Percentiles rank a stretch among this genome's conserved stretches.
Evolutionary conservation across 1,139 yeast species (phyloP).

Genomic region (Spencermartinsiella ligniputridi): DNA sequence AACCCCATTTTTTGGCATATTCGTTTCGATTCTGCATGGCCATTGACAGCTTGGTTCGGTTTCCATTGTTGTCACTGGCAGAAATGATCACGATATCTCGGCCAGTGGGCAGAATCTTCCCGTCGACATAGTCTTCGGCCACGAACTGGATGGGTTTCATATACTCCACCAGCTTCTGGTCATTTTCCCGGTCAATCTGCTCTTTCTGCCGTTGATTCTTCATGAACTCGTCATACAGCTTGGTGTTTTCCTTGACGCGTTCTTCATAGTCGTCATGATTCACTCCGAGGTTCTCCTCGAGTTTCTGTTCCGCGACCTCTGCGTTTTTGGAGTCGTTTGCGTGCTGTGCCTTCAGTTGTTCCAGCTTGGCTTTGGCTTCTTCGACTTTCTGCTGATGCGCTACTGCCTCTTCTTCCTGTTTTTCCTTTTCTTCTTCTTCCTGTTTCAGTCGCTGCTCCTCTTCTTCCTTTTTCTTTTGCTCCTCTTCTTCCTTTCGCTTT

Average conservation of each 20-base stretch:
- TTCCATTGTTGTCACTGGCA: constrained; percentile 30
- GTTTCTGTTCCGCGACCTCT: constrained; percentile 4
- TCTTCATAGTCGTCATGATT: constrained; percentile 6
- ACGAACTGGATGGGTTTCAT: constrained; percentile 8
- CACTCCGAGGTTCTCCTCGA: constrained; percentile 6
- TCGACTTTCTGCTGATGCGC: constrained; percentile 9
- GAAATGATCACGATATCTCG: constrained; percentile 28
- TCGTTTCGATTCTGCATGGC: constrained; percentile 31
- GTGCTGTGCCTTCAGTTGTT: constrained; percentile 7
- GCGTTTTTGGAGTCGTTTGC: constrained; percentile 1
- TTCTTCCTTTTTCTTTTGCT: constrained; percentile 2
- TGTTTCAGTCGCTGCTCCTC: constrained; percentile 8
- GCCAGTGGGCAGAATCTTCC: constrained; percentile 23
- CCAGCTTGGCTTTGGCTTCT: constrained; percentile 9
- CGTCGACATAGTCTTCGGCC: constrained; percentile 10
- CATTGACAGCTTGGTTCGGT: constrained; percentile 20
- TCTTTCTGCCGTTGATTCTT: background rate
- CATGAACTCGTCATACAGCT: constrained; percentile 3
- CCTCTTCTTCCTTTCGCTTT: constrained; percentile 8
- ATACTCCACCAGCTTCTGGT: constrained; percentile 1
- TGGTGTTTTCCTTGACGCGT: constrained; percentile 7
- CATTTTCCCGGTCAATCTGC: background rate
- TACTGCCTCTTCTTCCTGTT: constrained; percentile 10
- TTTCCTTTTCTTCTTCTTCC: constrained; percentile 10
- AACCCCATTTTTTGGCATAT: constrained; percentile 31